A percentile compares a stretch with the other conserved stretches of the same genome.
phyloP scores from a whole-genome alignment of 192 early-diverging fungal species.

The Lunasporangiospora selenospora region DNA sequence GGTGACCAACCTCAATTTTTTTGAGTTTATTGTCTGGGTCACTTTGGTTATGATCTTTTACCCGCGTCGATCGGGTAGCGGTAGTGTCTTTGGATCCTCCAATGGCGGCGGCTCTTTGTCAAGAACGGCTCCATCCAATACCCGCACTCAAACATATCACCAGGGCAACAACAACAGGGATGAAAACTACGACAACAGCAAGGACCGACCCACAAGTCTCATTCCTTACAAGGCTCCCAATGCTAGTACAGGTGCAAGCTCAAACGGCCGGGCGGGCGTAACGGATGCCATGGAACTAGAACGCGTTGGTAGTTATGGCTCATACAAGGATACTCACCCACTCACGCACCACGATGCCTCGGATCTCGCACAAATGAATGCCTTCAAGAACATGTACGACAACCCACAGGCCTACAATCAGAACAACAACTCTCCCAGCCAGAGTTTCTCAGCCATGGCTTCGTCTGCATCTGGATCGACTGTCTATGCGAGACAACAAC shows the following conservation, averaged over 20 bases:
- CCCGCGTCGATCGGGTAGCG: neutral
- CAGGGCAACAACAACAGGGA: neutral
- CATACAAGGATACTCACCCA: conserved; percentile 14
- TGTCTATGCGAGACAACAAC: neutral
- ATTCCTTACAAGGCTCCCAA: conserved; percentile 20
- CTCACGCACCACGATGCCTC: conserved; percentile 7
- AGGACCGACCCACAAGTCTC: neutral
- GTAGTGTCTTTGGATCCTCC: conserved; percentile 10
- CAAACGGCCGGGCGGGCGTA: too few species aligned
- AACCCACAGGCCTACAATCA: neutral
- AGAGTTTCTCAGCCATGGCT: neutral
- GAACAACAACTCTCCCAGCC: neutral
- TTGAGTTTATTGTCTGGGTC: conserved; percentile 3
- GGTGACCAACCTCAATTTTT: neutral
- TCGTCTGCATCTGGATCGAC: neutral
- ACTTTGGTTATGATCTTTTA: conserved; percentile 5
- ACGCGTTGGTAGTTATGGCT: neutral
- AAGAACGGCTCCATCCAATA: conserved; percentile 1
- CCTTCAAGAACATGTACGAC: conserved; percentile 25
- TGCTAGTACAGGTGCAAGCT: neutral
- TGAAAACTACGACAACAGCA: too few species aligned
- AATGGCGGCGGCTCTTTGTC: conserved; percentile 5
- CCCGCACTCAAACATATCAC: neutral
- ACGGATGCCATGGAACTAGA: too few species aligned
- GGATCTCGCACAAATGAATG: conserved; percentile 10